Evolutionary conservation across 768 basidiomycete species (phyloP).

Genomic region (Termitomyces sp.): DNA sequence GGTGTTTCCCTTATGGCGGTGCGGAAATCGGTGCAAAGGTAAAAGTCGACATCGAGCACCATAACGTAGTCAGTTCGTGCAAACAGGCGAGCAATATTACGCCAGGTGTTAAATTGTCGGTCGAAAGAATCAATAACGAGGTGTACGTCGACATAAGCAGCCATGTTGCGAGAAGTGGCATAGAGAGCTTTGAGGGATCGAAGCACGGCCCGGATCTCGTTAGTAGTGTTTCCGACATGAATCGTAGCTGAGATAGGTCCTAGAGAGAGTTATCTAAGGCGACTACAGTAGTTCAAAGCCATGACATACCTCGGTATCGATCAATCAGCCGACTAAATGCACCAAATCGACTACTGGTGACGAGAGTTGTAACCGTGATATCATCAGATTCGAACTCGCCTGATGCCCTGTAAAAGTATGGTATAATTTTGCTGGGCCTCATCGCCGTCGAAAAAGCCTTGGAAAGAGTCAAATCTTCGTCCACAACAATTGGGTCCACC

Average conservation of each 20-base stretch:
- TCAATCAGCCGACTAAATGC: slow-evolving; percentile 69
- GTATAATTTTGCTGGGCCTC: slow-evolving; percentile 71
- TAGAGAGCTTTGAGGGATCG: slow-evolving; percentile 64
- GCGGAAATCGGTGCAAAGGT: slow-evolving; percentile 77
- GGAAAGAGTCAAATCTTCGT: slow-evolving; percentile 52
- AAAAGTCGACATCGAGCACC: slow-evolving; percentile 92
- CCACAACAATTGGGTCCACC: slow-evolving; percentile 26
- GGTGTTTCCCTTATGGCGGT: slow-evolving; percentile 41
- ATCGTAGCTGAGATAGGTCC: slow-evolving; percentile 85
- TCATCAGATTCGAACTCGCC: slow-evolving; percentile 54
- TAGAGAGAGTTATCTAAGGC: slow-evolving; percentile 18
- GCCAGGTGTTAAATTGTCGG: slow-evolving; percentile 87
- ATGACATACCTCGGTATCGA: slow-evolving; percentile 60
- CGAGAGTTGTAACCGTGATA: slow-evolving; percentile 81
- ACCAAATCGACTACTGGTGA: slow-evolving; percentile 73
- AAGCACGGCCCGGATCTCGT: slow-evolving; percentile 44
- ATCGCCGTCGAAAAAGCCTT: slow-evolving; percentile 67
- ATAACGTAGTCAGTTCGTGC: slow-evolving; percentile 81
- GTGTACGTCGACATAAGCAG: slow-evolving; percentile 75
- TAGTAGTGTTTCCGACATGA: slow-evolving; percentile 55
- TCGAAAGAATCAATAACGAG: slow-evolving; percentile 78
- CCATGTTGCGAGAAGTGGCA: slow-evolving; percentile 59
- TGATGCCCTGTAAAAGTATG: slow-evolving; percentile 74
- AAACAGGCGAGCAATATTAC: slow-evolving; percentile 80
- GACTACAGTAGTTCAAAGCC: not conserved